A percentile compares a stretch with the other conserved stretches of the same genome.
phyloP scores from a whole-genome alignment of 108 stramenopile species.

The Nannochloropsis gaditana region DNA sequence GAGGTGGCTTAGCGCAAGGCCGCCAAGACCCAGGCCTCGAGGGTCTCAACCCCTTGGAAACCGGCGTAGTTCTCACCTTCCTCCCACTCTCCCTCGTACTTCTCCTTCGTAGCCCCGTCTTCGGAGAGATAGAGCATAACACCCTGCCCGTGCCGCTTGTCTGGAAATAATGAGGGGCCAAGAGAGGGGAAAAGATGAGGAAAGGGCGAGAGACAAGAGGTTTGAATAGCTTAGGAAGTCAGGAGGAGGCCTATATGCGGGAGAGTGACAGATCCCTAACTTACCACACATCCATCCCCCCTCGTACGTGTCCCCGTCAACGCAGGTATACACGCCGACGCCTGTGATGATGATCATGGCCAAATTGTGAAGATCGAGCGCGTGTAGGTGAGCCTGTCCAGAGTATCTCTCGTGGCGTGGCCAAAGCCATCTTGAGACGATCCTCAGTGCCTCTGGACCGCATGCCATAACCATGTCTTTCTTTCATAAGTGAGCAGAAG shows the following conservation, averaged over 20 bases:
- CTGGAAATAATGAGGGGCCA: neutral
- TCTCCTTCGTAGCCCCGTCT: neutral
- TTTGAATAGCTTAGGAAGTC: neutral
- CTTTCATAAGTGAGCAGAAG: too few relatives aligned
- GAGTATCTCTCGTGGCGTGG: too few relatives aligned
- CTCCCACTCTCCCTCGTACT: constrained; percentile 15
- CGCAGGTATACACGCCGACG: constrained; percentile 21
- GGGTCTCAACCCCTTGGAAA: too few relatives aligned
- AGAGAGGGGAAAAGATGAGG: neutral
- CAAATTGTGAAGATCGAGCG: neutral
- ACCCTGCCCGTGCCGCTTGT: constrained; percentile 52
- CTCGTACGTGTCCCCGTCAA: constrained; percentile 8
- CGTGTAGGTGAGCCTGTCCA: too few relatives aligned
- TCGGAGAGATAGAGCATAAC: constrained; percentile 25
- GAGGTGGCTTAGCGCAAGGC: neutral
- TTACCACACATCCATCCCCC: constrained; percentile 1
- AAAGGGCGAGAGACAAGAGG: neutral
- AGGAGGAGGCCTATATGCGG: neutral
- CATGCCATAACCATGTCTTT: too few relatives aligned
- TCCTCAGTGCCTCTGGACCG: too few relatives aligned
- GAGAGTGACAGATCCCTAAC: too few relatives aligned
- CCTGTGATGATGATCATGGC: neutral
- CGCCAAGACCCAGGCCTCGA: too few relatives aligned
- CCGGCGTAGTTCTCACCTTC: neutral
- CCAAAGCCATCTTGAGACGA: too few relatives aligned